phyloP scores from a whole-genome alignment of 176 grass and related monocot genomes.

The Elaeis guineensis region DNA sequence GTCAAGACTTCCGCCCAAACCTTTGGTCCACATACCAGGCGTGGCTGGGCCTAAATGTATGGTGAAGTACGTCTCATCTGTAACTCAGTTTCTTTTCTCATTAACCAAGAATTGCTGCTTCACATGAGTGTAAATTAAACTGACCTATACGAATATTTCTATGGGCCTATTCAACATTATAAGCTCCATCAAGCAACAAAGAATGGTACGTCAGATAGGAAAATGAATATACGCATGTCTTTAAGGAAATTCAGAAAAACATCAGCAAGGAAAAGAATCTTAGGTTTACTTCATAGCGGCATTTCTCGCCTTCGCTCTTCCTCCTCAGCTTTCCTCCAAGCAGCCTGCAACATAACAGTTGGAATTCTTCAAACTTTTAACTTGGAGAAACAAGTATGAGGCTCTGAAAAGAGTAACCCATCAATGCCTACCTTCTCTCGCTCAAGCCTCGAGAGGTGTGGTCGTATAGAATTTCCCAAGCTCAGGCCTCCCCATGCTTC shows the following conservation, averaged over 20 bases:
- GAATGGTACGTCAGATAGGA: too few relatives aligned
- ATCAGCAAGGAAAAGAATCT: neutral
- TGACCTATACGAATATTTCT: too few relatives aligned
- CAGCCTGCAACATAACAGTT: conserved; percentile 39
- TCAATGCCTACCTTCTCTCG: conserved; percentile 54
- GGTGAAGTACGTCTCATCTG: too few relatives aligned
- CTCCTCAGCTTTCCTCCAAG: conserved; percentile 59
- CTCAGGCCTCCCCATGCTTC: conserved; percentile 70
- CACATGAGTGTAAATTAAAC: too few relatives aligned
- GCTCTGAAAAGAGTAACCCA: neutral
- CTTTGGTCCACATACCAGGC: too few relatives aligned
- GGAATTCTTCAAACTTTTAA: neutral
- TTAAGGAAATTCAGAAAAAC: neutral
- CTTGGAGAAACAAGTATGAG: neutral
- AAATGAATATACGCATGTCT: too few relatives aligned
- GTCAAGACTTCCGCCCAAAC: too few relatives aligned
- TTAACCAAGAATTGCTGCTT: too few relatives aligned
- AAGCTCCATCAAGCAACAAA: too few relatives aligned
- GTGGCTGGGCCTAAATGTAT: too few relatives aligned
- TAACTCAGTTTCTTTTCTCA: too few relatives aligned
- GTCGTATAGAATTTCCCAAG: conserved; percentile 59
- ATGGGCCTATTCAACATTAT: too few relatives aligned
- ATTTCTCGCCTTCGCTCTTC: conserved; percentile 19
- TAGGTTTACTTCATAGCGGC: conserved; percentile 2
- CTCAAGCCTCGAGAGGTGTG: conserved; percentile 73